Conservation (phyloP, 2,329 filamentous ascomycete genomes). For the Penicillium fuscoglaucum region DNA sequence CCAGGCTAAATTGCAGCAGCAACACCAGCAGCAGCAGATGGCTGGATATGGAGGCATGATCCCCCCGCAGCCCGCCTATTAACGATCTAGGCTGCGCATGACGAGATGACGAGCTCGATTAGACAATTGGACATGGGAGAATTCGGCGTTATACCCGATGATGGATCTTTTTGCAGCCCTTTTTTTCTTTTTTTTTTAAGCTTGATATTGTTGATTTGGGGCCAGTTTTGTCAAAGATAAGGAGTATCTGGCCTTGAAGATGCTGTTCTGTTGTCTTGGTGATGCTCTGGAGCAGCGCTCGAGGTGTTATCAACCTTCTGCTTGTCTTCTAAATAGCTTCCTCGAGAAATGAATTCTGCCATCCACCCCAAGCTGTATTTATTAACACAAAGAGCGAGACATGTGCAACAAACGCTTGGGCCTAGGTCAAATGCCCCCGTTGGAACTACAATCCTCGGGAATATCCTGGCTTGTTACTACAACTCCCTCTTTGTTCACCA, state of each 20-base stretch:
- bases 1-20: slow-evolving; percentile 52
- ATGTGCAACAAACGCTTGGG: neutral
- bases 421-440: neutral
- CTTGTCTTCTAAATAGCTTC: neutral
- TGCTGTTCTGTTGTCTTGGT: neutral
- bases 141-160: slow-evolving; percentile 34
- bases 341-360: neutral
- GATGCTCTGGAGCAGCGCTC: neutral
- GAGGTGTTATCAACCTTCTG: neutral
- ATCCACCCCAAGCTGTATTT: neutral
- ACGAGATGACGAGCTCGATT: slow-evolving; percentile 31
- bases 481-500: neutral
- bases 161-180: slow-evolving; percentile 16
- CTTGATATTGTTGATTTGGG: slow-evolving; percentile 5
- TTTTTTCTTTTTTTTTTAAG: slow-evolving; percentile 9
- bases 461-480: neutral
- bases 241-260: neutral
- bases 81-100: slow-evolving; percentile 21
- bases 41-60: slow-evolving; percentile 43
- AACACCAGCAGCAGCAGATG: slow-evolving; percentile 42
- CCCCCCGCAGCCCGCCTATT: slow-evolving; percentile 39
- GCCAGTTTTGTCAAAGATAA: neutral
- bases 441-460: neutral
- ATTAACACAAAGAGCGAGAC: neutral
- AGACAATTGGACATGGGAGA: slow-evolving; percentile 31